phyloP scores from a whole-genome alignment of 2,329 filamentous ascomycete species.

The Rhynchosporium graminicola region DNA sequence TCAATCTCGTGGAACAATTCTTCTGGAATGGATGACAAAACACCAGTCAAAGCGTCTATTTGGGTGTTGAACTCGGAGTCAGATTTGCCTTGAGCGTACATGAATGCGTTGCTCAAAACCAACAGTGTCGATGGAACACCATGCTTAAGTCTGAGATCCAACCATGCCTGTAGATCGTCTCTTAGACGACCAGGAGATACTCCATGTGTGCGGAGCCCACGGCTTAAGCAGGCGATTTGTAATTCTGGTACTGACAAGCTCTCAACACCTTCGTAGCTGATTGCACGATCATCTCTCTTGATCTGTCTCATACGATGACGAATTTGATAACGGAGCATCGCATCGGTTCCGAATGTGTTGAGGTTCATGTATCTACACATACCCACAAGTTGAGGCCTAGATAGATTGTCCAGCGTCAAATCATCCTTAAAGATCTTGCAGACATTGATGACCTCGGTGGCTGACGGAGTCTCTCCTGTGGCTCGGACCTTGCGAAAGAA shows the following conservation, averaged over 20 bases:
- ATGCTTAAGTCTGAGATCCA: slow-evolving; percentile 89
- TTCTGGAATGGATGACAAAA: slow-evolving; percentile 92
- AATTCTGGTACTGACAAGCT: slow-evolving; percentile 91
- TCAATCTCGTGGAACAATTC: slow-evolving; percentile 99
- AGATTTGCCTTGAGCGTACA: slow-evolving; percentile 80
- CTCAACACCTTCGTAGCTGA: slow-evolving; percentile 90
- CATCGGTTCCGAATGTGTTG: slow-evolving; percentile 94
- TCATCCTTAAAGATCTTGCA: slow-evolving; percentile 99
- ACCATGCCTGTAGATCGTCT: slow-evolving; percentile 89
- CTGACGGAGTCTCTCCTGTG: slow-evolving; percentile 85
- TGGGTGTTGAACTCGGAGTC: slow-evolving; percentile 82
- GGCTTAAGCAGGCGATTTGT: slow-evolving; percentile 86
- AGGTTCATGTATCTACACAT: slow-evolving; percentile 99
- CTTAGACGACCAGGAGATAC: slow-evolving; percentile 86
- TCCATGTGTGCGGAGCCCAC: slow-evolving; percentile 89
- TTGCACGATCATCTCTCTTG: slow-evolving; percentile 95
- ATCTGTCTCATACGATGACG: slow-evolving; percentile 98
- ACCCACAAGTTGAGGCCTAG: slow-evolving; percentile 89
- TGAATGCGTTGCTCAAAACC: slow-evolving; percentile 95
- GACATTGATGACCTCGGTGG: slow-evolving; percentile 93
- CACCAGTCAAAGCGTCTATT: slow-evolving; percentile 89
- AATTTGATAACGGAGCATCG: slow-evolving; percentile 96
- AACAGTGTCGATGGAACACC: slow-evolving; percentile 95
- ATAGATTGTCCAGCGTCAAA: slow-evolving; percentile 93
- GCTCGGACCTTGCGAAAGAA: slow-evolving; percentile 97